Conservation (phyloP, 441 rosid genomes). For the Pelargonium myrrhifolium region DNA sequence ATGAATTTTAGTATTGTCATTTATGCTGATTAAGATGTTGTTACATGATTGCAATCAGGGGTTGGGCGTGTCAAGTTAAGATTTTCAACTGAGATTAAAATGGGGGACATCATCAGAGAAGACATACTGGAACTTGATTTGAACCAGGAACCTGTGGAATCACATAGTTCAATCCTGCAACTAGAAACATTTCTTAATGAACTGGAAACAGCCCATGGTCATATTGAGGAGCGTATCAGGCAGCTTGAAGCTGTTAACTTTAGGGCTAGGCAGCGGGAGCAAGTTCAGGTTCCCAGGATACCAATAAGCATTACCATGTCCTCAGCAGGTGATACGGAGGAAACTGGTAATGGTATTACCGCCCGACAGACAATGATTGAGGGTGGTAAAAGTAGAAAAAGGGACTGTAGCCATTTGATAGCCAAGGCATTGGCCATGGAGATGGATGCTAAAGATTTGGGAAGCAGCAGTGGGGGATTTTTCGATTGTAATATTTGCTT, state of each 20-base stretch:
- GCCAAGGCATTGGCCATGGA: slow-evolving; percentile 46
- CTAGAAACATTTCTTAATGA: slow-evolving; percentile 35
- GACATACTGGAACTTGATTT: slow-evolving; percentile 44
- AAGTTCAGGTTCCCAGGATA: neutral
- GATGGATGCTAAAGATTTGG: slow-evolving; percentile 18
- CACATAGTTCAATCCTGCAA: slow-evolving; percentile 28
- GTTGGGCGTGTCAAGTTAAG: neutral
- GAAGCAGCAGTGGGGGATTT: slow-evolving; percentile 27
- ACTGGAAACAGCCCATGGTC: slow-evolving; percentile 39
- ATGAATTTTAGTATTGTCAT: neutral
- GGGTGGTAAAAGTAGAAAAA: slow-evolving; percentile 18
- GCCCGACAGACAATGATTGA: slow-evolving; percentile 28
- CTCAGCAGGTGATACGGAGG: slow-evolving; percentile 11
- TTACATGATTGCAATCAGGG: slow-evolving; percentile 2
- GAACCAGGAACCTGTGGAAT: slow-evolving; percentile 36
- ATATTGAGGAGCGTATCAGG: slow-evolving; percentile 49
- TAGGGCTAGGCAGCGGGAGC: slow-evolving; percentile 32
- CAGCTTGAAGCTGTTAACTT: slow-evolving; percentile 43
- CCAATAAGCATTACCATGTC: slow-evolving; percentile 8
- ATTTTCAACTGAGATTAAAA: neutral
- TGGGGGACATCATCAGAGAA: slow-evolving; percentile 24
- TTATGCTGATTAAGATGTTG: neutral
- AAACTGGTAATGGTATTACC: slow-evolving; percentile 15
- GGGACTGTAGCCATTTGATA: slow-evolving; percentile 30
- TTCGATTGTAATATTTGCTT: slow-evolving; percentile 47